Conservation (phyloP, 371 early-diverging fungal species). For the Rhizopus delemar region DNA sequence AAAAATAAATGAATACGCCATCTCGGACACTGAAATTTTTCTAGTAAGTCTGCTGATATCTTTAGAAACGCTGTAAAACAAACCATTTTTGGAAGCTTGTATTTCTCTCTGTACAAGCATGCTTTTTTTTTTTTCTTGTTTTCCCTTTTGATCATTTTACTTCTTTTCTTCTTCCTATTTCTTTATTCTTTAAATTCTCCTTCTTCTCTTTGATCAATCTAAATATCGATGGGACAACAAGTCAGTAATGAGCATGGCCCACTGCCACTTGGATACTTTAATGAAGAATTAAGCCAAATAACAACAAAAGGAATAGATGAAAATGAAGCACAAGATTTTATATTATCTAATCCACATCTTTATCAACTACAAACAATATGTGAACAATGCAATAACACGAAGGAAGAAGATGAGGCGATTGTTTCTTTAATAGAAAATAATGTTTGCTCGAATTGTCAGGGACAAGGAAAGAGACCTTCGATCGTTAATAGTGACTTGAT, state of each 20-base stretch:
- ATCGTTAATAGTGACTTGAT: no score
- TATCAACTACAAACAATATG: conserved; percentile 4
- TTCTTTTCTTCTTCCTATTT: neutral
- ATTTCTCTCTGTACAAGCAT: no score
- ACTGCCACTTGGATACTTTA: conserved; percentile 29
- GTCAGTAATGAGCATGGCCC: conserved; percentile 29
- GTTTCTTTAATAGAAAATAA: neutral
- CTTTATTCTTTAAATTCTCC: neutral
- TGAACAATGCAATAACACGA: neutral
- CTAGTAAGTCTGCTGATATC: no score
- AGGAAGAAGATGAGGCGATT: conserved; percentile 4
- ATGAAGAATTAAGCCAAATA: neutral
- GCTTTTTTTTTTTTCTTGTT: neutral
- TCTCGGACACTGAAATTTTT: no score
- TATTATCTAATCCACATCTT: conserved; percentile 12
- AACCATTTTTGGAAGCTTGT: no score
- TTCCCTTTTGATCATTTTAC: neutral
- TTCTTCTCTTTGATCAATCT: neutral
- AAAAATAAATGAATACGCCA: no score
- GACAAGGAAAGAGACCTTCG: no score
- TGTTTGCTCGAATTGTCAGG: neutral
- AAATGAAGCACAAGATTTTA: neutral
- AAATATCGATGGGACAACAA: conserved; percentile 24
- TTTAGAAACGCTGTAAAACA: no score
- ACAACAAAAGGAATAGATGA: neutral